phyloP scores from a whole-genome alignment of 352 stramenopile species.

The Pythium rhizo-oryzae region DNA sequence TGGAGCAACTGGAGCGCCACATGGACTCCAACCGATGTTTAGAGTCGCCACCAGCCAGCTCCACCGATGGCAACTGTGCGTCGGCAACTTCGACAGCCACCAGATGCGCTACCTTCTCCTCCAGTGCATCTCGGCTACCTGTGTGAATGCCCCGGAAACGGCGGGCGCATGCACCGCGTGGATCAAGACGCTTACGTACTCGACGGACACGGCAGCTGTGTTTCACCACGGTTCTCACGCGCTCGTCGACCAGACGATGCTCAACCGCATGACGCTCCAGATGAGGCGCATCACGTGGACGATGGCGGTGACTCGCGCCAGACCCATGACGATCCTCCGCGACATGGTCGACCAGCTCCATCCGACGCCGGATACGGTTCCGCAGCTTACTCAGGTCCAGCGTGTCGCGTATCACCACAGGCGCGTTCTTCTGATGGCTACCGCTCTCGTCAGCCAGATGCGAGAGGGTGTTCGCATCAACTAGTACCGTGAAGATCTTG shows the following conservation, averaged over 20 bases:
- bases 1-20: neutral
- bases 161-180: neutral
- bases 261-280: constrained; percentile 6
- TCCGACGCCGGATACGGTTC: constrained; percentile 9
- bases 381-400: neutral
- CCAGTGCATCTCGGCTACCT: constrained; percentile 1
- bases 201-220: neutral
- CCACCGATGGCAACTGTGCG: neutral
- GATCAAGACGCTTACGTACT: constrained; percentile 4
- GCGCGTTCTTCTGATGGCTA: constrained; percentile 9
- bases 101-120: constrained; percentile 7
- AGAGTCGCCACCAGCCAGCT: neutral
- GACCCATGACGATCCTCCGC: constrained; percentile 5
- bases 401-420: neutral
- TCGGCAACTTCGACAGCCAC: constrained; percentile 8
- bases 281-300: constrained; percentile 15
- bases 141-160: neutral
- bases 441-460: constrained; percentile 10
- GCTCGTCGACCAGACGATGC: neutral
- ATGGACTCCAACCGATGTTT: neutral
- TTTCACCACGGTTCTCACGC: constrained; percentile 3
- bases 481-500: constrained; percentile 7
- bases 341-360: constrained; percentile 14
- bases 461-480: neutral
- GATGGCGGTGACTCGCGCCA: neutral